These are phyloP conservation scores for Alternaria metachromatica DNA, from an alignment of 2,329 filamentous ascomycete genomes.

Conservation along the genomic window DNA sequence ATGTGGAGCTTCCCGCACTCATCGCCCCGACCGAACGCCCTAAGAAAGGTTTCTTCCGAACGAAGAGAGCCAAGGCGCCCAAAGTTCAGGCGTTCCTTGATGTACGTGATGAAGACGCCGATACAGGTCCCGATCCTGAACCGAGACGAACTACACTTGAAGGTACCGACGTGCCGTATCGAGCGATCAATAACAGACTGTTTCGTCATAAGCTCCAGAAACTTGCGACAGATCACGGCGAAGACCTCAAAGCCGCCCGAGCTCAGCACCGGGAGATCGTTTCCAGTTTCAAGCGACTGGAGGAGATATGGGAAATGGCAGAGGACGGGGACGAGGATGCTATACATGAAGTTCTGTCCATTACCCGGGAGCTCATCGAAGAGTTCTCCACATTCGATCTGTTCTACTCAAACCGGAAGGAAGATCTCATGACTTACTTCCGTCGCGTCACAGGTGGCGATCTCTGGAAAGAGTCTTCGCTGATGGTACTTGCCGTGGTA, in stretches of 20 bases:
- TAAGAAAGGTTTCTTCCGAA: constrained; percentile 38
- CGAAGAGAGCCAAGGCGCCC: constrained; percentile 26
- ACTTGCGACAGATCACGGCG: constrained; percentile 31
- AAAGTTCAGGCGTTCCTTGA: constrained; percentile 40
- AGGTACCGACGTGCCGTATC: constrained; percentile 38
- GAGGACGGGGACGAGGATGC: constrained; percentile 59
- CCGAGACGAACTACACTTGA: constrained; percentile 27
- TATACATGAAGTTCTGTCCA: constrained; percentile 64
- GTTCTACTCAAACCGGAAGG: constrained; percentile 62
- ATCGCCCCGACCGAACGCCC: constrained; percentile 31
- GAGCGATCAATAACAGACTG: constrained; percentile 36
- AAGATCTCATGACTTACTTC: constrained; percentile 49
- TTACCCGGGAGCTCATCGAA: constrained; percentile 63
- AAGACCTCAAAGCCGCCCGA: constrained; percentile 53
- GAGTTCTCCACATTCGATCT: constrained; percentile 66
- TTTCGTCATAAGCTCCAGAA: constrained; percentile 39
- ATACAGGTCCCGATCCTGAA: constrained; percentile 6
- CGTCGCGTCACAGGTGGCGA: constrained; percentile 40
- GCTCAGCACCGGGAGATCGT: constrained; percentile 48
- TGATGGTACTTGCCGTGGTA: constrained; percentile 44
- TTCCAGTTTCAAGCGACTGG: constrained; percentile 54
- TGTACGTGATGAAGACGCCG: constrained; percentile 20
- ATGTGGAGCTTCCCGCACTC: constrained; percentile 26
- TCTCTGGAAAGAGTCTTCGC: constrained; percentile 43
- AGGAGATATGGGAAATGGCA: constrained; percentile 50